Evolutionary conservation across 768 basidiomycete genomes (phyloP).

Genomic region (Mrakia blollopis): DNA sequence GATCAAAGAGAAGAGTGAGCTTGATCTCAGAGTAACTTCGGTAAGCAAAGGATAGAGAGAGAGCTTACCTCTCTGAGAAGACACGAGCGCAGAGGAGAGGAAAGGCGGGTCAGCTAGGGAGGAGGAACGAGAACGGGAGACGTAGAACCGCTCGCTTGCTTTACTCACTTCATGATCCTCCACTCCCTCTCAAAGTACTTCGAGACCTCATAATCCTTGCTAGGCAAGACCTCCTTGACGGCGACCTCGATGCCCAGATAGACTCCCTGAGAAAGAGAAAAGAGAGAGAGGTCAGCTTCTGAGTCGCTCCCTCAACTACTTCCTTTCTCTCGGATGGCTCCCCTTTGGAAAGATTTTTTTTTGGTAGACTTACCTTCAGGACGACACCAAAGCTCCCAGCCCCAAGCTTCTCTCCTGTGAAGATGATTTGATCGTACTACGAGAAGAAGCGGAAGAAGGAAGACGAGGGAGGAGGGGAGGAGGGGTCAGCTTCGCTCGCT

Average conservation of each 20-base stretch:
- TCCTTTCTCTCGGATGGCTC: too few species aligned
- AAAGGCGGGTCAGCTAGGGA: neutral
- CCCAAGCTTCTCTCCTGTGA: conserved; percentile 28
- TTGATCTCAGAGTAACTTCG: too few species aligned
- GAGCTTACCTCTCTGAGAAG: neutral
- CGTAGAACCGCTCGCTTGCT: too few species aligned
- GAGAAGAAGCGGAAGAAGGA: neutral
- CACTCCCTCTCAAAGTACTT: conserved; percentile 99
- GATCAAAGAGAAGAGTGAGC: neutral
- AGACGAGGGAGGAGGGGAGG: neutral
- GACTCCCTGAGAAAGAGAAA: conserved; percentile 47
- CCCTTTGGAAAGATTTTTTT: too few species aligned
- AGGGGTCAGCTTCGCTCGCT: neutral
- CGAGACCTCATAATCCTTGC: conserved; percentile 49
- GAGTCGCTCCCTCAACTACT: neutral
- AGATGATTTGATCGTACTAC: conserved; percentile 24
- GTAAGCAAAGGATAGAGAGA: neutral
- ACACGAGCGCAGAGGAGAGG: conserved; percentile 17
- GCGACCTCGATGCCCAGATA: conserved; percentile 96
- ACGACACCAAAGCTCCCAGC: conserved; percentile 30
- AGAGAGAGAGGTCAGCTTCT: neutral
- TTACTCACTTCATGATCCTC: conserved; percentile 81
- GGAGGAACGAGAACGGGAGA: too few species aligned
- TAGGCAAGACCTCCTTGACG: conserved; percentile 55
- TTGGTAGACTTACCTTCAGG: conserved; percentile 9